Base-by-base conservation (phyloP, 2,329 filamentous ascomycete genomes). In the Microdochium bolleyi region DNA sequence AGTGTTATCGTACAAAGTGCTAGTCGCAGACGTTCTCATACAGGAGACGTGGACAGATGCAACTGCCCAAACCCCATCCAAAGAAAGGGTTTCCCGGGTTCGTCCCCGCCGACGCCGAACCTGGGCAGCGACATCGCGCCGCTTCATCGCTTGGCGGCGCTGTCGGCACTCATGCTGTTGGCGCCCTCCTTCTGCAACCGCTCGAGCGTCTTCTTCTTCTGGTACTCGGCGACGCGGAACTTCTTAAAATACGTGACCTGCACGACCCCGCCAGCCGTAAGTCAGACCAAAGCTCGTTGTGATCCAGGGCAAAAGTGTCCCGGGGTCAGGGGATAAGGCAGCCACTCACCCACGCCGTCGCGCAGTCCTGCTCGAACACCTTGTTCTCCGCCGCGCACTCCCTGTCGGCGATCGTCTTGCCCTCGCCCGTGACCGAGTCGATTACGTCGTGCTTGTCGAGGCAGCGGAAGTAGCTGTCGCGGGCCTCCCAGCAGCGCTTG, bases 241-340 rank as follows among this genome's bases (percentile, higher is more conserved):
- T 96, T 92, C 77, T 97, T 96, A 73, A 99, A 99, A 71, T 99
- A 97, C 72, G 91, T 90, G 56, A 96, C 88, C 89, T 94, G 61
- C 52, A 30, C 8, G 24, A 14, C 22, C 24, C 24, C n/a, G 24
- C 10, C 41, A n/a, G 37, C 37, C 19, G 30, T 34, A 9, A 9
- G 37, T 41, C 14, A 41, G 14, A 41, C 14, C 37, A 5, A 5
- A 30, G 5, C 11, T 30, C 27, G 5, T 5, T 30, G 27, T 49
- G 52, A 46, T 16, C 13, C 22, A 22, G 32, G 49, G 37, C 48
- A 49, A 25, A 38, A 52, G 25, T 56, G 24, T 27, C 8, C 30
- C 54, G 57, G 34, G 7, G 13, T 38, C 3, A 4, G n/a, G 13
- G 13, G 7, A 38, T 38, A 14, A 19, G 34, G 34, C 14, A 19